phyloP scores from a whole-genome alignment of 2,329 filamentous ascomycete species.

The Beauveria medogensis region DNA sequence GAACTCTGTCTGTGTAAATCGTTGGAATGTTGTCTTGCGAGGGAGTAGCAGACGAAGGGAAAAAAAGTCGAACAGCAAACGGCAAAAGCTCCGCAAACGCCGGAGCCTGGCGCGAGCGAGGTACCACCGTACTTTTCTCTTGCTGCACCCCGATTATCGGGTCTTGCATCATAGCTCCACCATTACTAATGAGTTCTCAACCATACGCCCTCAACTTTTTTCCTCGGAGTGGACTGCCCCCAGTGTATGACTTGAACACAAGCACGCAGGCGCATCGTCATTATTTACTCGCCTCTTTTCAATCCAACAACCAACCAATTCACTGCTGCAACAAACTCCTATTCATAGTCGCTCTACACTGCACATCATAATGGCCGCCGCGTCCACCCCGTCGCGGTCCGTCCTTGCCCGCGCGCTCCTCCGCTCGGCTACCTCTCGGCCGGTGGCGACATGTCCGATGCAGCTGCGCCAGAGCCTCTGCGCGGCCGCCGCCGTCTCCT shows the following conservation, averaged over 20 bases:
- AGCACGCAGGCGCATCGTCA: background rate
- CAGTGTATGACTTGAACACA: background rate
- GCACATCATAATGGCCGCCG: slow-evolving; percentile 3
- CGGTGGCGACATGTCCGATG: slow-evolving; percentile 11
- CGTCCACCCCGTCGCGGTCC: slow-evolving; percentile 1
- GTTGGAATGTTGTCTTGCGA: background rate
- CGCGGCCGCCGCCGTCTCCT: background rate
- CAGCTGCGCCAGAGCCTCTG: slow-evolving; percentile 11
- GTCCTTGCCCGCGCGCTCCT: slow-evolving; percentile 5
- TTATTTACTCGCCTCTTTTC: background rate
- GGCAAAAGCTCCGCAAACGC: too few relatives aligned
- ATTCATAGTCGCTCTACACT: background rate
- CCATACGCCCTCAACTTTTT: slow-evolving; percentile 6
- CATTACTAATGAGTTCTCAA: slow-evolving; percentile 25
- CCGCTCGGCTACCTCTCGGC: slow-evolving; percentile 12
- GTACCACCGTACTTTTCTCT: background rate
- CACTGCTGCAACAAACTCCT: background rate
- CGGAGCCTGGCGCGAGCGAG: background rate
- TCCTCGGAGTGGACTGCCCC: background rate
- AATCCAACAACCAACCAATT: background rate
- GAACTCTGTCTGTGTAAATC: too few relatives aligned
- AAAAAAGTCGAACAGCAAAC: background rate
- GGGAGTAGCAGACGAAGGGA: too few relatives aligned
- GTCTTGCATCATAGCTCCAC: slow-evolving; percentile 20
- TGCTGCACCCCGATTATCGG: background rate